Evolutionary conservation across 208 protist genomes (phyloP).

Genomic region (Leishmania turanica): DNA sequence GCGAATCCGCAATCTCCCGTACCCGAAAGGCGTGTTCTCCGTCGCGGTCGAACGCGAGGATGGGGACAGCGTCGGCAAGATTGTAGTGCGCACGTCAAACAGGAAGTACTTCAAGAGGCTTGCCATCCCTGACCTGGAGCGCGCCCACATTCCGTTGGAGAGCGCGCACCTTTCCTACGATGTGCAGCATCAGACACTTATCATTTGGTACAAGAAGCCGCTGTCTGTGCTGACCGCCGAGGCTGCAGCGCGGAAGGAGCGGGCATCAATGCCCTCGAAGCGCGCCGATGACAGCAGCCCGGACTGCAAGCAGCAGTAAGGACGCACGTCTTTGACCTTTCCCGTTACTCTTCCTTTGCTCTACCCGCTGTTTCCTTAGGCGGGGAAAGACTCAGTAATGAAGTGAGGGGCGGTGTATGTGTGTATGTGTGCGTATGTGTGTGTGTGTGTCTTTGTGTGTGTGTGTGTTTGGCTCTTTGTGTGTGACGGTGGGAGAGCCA

Average conservation of each 20-base stretch:
- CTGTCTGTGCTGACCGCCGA: constrained; percentile 75
- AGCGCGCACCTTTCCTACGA: constrained; percentile 66
- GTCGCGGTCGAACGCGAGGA: constrained; percentile 76
- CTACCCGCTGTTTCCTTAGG: background rate
- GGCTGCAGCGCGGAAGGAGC: constrained; percentile 73
- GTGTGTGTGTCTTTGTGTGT: no score
- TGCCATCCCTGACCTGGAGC: constrained; percentile 82
- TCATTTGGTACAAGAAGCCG: constrained; percentile 93
- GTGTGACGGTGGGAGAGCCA: background rate
- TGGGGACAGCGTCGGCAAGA: constrained; percentile 58
- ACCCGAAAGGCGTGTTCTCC: constrained; percentile 82
- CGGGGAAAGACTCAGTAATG: background rate
- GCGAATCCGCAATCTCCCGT: constrained; percentile 93
- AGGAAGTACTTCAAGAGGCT: constrained; percentile 96
- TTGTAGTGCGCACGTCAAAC: constrained; percentile 95
- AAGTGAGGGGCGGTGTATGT: background rate
- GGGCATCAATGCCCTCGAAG: constrained; percentile 69
- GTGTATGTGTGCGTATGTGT: no score
- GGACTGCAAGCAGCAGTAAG: constrained; percentile 72
- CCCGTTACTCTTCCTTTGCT: constrained; percentile 1
- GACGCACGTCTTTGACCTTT: constrained; percentile 7
- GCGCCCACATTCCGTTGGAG: constrained; percentile 65
- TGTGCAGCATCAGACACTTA: constrained; percentile 93
- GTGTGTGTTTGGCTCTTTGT: background rate
- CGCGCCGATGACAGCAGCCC: constrained; percentile 52